These are phyloP conservation scores for Conidiobolus incongruus DNA, from an alignment of 371 early-diverging fungal genomes.

Conservation along the genomic window DNA sequence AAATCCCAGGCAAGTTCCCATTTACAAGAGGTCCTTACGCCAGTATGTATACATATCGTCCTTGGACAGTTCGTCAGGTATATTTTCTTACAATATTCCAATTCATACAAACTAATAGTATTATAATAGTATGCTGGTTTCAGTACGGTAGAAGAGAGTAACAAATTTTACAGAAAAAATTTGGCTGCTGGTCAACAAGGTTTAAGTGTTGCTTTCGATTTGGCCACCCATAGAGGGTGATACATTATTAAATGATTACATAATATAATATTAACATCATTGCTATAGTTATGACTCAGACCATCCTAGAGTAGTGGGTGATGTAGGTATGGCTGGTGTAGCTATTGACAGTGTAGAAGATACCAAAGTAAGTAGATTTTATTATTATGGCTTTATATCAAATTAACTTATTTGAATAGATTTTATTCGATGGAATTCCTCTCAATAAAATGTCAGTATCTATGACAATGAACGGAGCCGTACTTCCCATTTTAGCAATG, in stretches of 20 bases:
- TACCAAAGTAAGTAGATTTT: slow-evolving; percentile 33
- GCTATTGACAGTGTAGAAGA: slow-evolving; percentile 77
- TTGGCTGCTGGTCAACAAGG: slow-evolving; percentile 76
- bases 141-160: slow-evolving; percentile 69
- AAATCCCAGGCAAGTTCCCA: slow-evolving; percentile 61
- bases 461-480: slow-evolving; percentile 86
- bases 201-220: slow-evolving; percentile 59
- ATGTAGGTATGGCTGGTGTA: slow-evolving; percentile 83
- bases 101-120: background rate
- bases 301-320: slow-evolving; percentile 63
- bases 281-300: slow-evolving; percentile 46
- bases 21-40: slow-evolving; percentile 73
- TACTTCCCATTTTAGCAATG: slow-evolving; percentile 66
- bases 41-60: slow-evolving; percentile 68
- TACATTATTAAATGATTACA: background rate
- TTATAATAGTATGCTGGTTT: slow-evolving; percentile 57
- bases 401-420: slow-evolving; percentile 11
- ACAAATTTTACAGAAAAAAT: slow-evolving; percentile 62
- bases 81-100: background rate
- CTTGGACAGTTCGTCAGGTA: slow-evolving; percentile 65
- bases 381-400: background rate
- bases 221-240: slow-evolving; percentile 63
- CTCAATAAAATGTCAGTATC: slow-evolving; percentile 68
- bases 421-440: slow-evolving; percentile 62
- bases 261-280: background rate